A percentile compares a stretch with the other conserved stretches of the same genome.
Evolutionary conservation across 2,329 filamentous ascomycete genomes (phyloP).

Genomic region (Beauveria sp.): DNA sequence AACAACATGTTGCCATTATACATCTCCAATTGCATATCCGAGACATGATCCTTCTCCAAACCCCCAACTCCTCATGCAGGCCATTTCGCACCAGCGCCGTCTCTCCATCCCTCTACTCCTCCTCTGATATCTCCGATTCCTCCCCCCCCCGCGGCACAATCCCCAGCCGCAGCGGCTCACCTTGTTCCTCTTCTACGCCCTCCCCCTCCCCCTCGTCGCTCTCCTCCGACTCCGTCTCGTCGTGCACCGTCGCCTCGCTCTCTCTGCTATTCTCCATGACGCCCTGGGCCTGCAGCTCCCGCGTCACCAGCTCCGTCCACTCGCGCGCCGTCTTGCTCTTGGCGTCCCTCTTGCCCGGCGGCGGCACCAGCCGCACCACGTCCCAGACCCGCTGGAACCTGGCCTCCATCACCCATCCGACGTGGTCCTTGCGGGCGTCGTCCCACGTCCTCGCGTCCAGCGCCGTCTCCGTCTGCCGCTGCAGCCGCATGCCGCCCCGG

Average conservation of each 20-base stretch:
- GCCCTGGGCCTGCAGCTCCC: not conserved
- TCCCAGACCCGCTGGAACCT: not conserved
- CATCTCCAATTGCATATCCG: too few species aligned
- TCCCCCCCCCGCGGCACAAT: not conserved
- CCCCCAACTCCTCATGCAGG: too few species aligned
- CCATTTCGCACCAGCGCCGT: not conserved
- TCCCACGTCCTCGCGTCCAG: not conserved
- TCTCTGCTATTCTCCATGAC: not conserved
- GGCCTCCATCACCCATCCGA: not conserved
- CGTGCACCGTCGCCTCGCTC: not conserved
- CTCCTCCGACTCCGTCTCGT: not conserved
- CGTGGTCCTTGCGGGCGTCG: slow-evolving; percentile 2
- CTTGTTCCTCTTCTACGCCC: not conserved
- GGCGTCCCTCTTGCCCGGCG: not conserved
- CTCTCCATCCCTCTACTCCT: not conserved
- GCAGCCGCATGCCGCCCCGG: not conserved
- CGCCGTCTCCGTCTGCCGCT: not conserved
- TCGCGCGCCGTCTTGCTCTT: not conserved
- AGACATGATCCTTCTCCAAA: too few species aligned
- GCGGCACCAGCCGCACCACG: not conserved
- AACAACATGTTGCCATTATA: too few species aligned
- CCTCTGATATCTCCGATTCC: not conserved
- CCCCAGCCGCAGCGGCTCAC: too few species aligned
- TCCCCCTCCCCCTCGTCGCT: not conserved
- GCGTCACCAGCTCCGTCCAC: not conserved